Base-by-base conservation (phyloP, 208 protist species). In the Leishmania mexicana region DNA sequence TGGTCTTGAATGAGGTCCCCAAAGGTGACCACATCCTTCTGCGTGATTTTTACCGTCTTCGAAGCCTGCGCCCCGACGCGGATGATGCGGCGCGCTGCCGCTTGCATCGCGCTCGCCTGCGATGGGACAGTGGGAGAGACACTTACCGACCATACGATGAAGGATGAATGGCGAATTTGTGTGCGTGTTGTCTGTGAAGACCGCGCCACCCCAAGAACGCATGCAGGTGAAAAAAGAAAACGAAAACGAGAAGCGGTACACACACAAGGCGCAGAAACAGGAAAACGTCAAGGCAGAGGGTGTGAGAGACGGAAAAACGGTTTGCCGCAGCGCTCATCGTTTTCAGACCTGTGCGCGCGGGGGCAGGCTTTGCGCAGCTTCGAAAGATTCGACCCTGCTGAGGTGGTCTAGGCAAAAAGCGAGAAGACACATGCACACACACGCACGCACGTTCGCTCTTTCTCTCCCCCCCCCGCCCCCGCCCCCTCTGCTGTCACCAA, bases 1-100 rank as follows among this genome's bases (percentile, higher is more conserved):
- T 91, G 83, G 80, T 98, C 95, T 21, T 89, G 89, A 38, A 96
- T 88, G 45, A 98, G 87, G 24, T 90, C 88, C 8, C 92, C 95
- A 87, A 97, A 98, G 0, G 83, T 73, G 24, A 87, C 87, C 21
- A 97, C 91, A 74, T 93, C 91, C 17, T 89, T 87, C 2, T 87
- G 73, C 42, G 68, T 87, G 64, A 97, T 91, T 49, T 74, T 85
- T 7, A 90, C 76, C 13, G 74, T 93, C 72, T 88, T 89, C 54
- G 81, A 87, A 74, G 82, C 86, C 17, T 81, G 81, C 51, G 87
- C 85, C 8, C 95, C 95, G 68, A 97, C 91, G 35, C 88, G 91
- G 83, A 97, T 89, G 28, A 93, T 81, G 51, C 85, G 85, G 3
- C 75, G 67, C 28, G 78, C 40, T 15, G 67, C 78, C 0, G 79